Conservation (phyloP, 2,329 filamentous ascomycete species). For the Fusarium sp. region DNA sequence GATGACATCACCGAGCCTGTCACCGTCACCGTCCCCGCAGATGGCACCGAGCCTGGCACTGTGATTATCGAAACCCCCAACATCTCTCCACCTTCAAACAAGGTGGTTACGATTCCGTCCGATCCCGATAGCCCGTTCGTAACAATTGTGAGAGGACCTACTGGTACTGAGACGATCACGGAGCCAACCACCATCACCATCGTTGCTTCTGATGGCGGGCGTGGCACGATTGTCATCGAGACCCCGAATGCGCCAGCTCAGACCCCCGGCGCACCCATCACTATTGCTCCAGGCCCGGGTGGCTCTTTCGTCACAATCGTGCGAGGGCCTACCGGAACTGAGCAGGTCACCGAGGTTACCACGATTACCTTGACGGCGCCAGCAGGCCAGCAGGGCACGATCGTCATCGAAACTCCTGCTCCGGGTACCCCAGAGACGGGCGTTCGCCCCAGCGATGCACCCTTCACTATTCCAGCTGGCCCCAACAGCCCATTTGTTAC, state of each 20-base stretch:
- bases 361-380: slow-evolving; percentile 33
- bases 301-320: slow-evolving; percentile 28
- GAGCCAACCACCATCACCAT: slow-evolving; percentile 37
- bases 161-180: slow-evolving; percentile 21
- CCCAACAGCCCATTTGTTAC: slow-evolving; percentile 23
- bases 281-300: slow-evolving; percentile 31
- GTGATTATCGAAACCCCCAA: slow-evolving; percentile 35
- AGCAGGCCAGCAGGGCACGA: slow-evolving; percentile 30
- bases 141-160: slow-evolving; percentile 28
- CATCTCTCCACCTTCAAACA: slow-evolving; percentile 22
- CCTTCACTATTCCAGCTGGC: slow-evolving; percentile 31
- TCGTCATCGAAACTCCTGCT: slow-evolving; percentile 36
- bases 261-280: slow-evolving; percentile 22
- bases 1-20: slow-evolving; percentile 33
- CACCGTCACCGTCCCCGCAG: slow-evolving; percentile 28
- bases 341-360: slow-evolving; percentile 21
- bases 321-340: slow-evolving; percentile 28
- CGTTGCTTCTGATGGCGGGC: slow-evolving; percentile 8
- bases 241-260: slow-evolving; percentile 24
- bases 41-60: slow-evolving; percentile 25
- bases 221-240: slow-evolving; percentile 38
- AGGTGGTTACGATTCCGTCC: slow-evolving; percentile 31
- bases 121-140: slow-evolving; percentile 37
- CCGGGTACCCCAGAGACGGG: slow-evolving; percentile 6
- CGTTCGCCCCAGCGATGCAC: slow-evolving; percentile 15